Evolutionary conservation across 2,329 filamentous ascomycete species (phyloP).

Genomic region (Cercospora nicotianae): DNA sequence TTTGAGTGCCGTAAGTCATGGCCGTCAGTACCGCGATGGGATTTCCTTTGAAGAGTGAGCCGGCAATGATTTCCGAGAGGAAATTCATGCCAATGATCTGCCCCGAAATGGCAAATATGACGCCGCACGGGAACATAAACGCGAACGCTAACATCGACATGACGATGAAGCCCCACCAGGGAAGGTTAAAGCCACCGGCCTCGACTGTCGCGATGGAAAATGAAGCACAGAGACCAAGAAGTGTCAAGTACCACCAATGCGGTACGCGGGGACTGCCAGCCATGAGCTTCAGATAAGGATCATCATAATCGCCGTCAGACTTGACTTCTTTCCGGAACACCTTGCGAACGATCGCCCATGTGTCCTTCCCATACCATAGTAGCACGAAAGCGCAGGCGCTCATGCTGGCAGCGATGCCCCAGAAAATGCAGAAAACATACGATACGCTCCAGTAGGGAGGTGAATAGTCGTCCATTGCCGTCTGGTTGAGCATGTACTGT

Average conservation of each 20-base stretch:
- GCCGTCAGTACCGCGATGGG: conserved; percentile 35
- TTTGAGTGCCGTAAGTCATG: conserved; percentile 39
- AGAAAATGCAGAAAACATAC: conserved; percentile 31
- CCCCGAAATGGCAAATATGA: conserved; percentile 13
- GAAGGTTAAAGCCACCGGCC: conserved; percentile 33
- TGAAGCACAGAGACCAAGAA: conserved; percentile 32
- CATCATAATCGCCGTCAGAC: conserved; percentile 31
- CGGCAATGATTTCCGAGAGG: conserved; percentile 37
- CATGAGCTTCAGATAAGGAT: conserved; percentile 39
- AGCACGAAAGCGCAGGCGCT: conserved; percentile 36
- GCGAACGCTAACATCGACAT: conserved; percentile 31
- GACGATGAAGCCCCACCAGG: conserved; percentile 39
- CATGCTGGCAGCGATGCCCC: conserved; percentile 39
- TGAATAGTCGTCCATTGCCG: conserved; percentile 25
- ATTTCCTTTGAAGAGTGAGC: conserved; percentile 36
- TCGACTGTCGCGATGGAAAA: conserved; percentile 36
- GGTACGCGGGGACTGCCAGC: conserved; percentile 32
- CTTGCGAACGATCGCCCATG: conserved; percentile 20
- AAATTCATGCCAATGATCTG: conserved; percentile 24
- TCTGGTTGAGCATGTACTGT: conserved; percentile 50
- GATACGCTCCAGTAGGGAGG: conserved; percentile 33
- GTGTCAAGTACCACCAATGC: conserved; percentile 38
- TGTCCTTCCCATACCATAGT: conserved; percentile 35
- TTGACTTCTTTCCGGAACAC: conserved; percentile 21
- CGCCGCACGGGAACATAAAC: conserved; percentile 37